A percentile compares a stretch with the other conserved stretches of the same genome.
Conservation (phyloP, 139 green algal species). For the Desmodesmus armatus region DNA sequence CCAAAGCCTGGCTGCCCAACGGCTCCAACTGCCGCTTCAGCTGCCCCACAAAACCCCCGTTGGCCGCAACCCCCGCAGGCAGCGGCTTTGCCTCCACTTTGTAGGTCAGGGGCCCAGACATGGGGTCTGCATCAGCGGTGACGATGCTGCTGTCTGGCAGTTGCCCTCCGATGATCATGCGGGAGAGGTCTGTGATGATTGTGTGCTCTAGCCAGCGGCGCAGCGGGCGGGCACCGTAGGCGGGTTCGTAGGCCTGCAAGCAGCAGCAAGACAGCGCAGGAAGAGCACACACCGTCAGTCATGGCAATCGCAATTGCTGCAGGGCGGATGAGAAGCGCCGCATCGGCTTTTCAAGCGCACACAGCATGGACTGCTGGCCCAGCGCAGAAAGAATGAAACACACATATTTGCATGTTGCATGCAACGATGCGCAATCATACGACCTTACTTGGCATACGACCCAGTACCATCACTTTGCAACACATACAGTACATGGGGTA, state of each 20-base stretch:
- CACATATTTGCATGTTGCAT: no score
- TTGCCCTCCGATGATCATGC: slow-evolving; percentile 75
- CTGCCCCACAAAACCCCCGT: background rate
- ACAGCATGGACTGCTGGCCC: no score
- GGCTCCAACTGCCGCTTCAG: slow-evolving; percentile 23
- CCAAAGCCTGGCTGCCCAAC: background rate
- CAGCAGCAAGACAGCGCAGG: no score
- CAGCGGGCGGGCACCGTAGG: slow-evolving; percentile 82
- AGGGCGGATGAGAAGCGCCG: no score
- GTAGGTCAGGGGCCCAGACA: slow-evolving; percentile 27
- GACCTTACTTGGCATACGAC: no score
- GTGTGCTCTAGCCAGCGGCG: slow-evolving; percentile 81
- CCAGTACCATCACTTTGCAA: slow-evolving; percentile 49
- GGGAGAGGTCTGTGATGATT: slow-evolving; percentile 73
- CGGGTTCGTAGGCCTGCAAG: slow-evolving; percentile 41
- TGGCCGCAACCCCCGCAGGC: slow-evolving; percentile 1
- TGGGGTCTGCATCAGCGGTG: slow-evolving; percentile 13
- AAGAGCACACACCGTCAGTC: no score
- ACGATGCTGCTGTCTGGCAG: slow-evolving; percentile 67
- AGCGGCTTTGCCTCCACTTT: slow-evolving; percentile 30
- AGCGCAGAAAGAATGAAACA: no score
- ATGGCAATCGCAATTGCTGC: no score
- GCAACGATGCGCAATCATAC: no score
- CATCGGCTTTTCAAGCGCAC: no score
- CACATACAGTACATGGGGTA: no score